phyloP scores from a whole-genome alignment of 106 monocot species.

The Triglochin maritima region DNA sequence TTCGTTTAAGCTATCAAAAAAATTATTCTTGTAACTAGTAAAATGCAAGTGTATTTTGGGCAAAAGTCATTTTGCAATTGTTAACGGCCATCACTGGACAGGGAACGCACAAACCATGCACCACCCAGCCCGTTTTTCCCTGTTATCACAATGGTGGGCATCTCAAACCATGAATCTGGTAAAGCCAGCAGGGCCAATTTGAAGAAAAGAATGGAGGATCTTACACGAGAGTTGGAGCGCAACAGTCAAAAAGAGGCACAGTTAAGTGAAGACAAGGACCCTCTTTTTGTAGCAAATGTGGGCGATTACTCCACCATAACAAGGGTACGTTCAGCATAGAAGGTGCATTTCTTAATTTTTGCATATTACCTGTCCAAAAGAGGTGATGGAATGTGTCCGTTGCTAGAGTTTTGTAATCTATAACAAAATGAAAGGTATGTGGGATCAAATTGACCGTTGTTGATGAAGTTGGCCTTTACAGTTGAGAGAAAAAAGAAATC shows the following conservation, averaged over 20 bases:
- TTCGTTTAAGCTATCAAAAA: too few relatives aligned
- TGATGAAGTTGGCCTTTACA: too few relatives aligned
- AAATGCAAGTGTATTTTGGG: too few relatives aligned
- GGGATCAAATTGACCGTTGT: too few relatives aligned
- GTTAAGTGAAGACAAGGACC: conserved; percentile 47
- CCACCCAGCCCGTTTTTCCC: conserved; percentile 68
- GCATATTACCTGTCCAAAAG: neutral
- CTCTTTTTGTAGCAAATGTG: conserved; percentile 87
- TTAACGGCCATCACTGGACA: neutral
- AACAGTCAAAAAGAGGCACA: conserved; percentile 18
- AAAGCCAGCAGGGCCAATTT: conserved; percentile 60
- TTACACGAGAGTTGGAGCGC: conserved; percentile 74
- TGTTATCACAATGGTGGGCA: conserved; percentile 88
- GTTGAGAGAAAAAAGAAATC: too few relatives aligned
- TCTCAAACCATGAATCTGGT: conserved; percentile 55
- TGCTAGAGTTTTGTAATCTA: too few relatives aligned
- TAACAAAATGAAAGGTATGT: too few relatives aligned
- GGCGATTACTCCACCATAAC: conserved; percentile 78
- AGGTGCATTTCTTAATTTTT: too few relatives aligned
- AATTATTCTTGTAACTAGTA: too few relatives aligned
- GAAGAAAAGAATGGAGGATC: conserved; percentile 77
- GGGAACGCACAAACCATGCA: conserved; percentile 5
- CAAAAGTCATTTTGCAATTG: too few relatives aligned
- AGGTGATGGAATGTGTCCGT: too few relatives aligned
- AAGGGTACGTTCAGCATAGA: conserved; percentile 28